Base-by-base conservation (phyloP, 1,284 basidiomycete species). In the Leccinum subrobustum region DNA sequence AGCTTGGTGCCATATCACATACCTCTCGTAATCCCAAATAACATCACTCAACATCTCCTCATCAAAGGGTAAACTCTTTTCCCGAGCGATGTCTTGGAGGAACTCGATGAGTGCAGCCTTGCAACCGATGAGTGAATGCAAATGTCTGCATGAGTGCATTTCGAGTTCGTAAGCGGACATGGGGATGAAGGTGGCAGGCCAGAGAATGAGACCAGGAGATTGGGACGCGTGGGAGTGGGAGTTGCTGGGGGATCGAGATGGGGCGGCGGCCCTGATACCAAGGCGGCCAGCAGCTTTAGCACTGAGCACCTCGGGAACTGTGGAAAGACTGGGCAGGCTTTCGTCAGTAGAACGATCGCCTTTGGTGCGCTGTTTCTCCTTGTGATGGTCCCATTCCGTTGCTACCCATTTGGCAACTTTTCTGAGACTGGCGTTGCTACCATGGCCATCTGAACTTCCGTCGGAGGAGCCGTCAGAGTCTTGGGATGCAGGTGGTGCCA, bases 21-120 rank as follows among this genome's bases (percentile, higher is more conserved):
- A 89, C 88, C 81, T 80, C 63, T 89, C 87, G 66, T 91, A 91
- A 44, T 85, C 81, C 84, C 86, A 89, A 11, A 90, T 66, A 11
- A 78, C 70, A 33, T 86, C 80, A 14, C 81, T 76, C 50, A 89
- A 78, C 62, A 81, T 77, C 8, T 82, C 81, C 11, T 76, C 66
- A 56, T 77, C 67, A 44, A 71, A 67, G 6, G 64, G 25, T 12
- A 63, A 8, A 3, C 60, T 56, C 35, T 52, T 60, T 11, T 65
- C 73, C 55, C 78, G 81, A 16, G 70, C 68, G 48, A 80, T 76
- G 2, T 77, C 76, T 33, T 62, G 67, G 54, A 87, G 68, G 67
- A 76, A 85, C 48, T 83, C 81, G n/a, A 66, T 69, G 8, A 91
- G 73, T 1, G 87, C 86, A 50, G 77, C 76, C 66, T 83, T 83